A percentile compares a stretch with the other conserved stretches of the same genome.
Evolutionary conservation across 2,329 filamentous ascomycete genomes (phyloP).

Genomic region (Venturia nashicola): DNA sequence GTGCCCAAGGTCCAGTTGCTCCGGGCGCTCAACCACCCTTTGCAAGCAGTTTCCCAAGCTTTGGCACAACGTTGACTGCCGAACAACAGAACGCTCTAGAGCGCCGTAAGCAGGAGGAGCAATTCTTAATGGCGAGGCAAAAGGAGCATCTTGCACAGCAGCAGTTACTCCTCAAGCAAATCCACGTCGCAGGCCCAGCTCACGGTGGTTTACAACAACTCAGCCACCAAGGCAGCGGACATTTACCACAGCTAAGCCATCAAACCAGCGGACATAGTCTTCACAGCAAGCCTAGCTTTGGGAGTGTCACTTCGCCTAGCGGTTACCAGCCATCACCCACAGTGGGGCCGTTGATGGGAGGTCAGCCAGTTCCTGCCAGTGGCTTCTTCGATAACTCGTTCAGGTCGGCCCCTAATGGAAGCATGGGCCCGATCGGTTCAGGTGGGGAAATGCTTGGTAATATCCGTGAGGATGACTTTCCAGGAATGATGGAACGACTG

Average conservation of each 20-base stretch:
- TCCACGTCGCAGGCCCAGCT: conserved; percentile 46
- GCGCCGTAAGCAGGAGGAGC: conserved; percentile 92
- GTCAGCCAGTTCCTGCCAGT: conserved; percentile 26
- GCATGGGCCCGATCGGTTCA: conserved; percentile 32
- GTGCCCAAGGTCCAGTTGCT: conserved; percentile 20
- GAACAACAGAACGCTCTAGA: conserved; percentile 98
- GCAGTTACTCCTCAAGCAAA: conserved; percentile 62
- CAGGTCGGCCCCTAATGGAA: conserved; percentile 25
- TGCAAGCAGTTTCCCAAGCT: conserved; percentile 86
- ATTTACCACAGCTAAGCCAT: conserved; percentile 41
- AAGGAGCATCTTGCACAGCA: conserved; percentile 86
- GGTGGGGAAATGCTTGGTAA: conserved; percentile 31
- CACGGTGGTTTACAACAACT: conserved; percentile 49
- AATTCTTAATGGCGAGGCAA: conserved; percentile 91
- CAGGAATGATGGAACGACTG: conserved; percentile 48
- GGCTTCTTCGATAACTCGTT: conserved; percentile 59
- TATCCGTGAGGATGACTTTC: conserved; percentile 59
- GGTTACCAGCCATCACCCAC: conserved; percentile 51
- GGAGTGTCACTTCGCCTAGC: conserved; percentile 82
- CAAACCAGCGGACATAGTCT: conserved; percentile 92
- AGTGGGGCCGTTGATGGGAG: conserved; percentile 38
- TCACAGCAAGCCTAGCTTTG: conserved; percentile 93
- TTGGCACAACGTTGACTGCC: conserved; percentile 88
- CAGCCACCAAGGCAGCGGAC: conserved; percentile 47
- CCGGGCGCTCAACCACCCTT: conserved; percentile 61